phyloP scores from a whole-genome alignment of 176 grass and related monocot genomes.

The Musa schizocarpa region DNA sequence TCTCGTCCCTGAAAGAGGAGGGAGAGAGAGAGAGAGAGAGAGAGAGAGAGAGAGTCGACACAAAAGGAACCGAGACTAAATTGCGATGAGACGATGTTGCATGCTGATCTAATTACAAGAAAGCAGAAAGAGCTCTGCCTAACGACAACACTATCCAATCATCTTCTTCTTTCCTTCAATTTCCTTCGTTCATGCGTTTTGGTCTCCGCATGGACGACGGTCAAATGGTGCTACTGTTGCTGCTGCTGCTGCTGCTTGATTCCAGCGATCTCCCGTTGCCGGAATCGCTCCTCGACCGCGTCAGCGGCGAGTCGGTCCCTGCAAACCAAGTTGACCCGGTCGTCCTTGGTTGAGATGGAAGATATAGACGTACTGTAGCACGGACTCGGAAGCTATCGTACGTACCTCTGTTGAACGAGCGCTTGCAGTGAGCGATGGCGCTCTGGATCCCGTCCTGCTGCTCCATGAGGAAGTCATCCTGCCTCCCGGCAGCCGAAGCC shows the following conservation, averaged over 20 bases:
- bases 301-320: neutral
- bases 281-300: conserved; percentile 11
- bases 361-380: neutral
- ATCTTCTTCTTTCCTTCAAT: too few species aligned
- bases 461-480: conserved; percentile 10
- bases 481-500: conserved; percentile 34
- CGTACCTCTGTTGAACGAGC: conserved; percentile 14
- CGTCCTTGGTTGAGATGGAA: neutral
- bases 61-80: neutral
- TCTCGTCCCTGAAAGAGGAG: too few species aligned
- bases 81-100: neutral
- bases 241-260: neutral
- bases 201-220: neutral
- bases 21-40: neutral
- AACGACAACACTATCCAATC: neutral
- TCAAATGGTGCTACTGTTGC: neutral
- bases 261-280: conserved; percentile 9
- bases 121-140: neutral
- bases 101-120: neutral
- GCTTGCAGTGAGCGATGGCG: conserved; percentile 17
- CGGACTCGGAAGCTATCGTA: neutral
- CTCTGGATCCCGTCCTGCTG: conserved; percentile 19
- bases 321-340: neutral
- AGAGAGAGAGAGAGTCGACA: neutral
- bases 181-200: too few species aligned